Base-by-base conservation (phyloP, 306 rosid species). In the Acmispon strigosus region DNA sequence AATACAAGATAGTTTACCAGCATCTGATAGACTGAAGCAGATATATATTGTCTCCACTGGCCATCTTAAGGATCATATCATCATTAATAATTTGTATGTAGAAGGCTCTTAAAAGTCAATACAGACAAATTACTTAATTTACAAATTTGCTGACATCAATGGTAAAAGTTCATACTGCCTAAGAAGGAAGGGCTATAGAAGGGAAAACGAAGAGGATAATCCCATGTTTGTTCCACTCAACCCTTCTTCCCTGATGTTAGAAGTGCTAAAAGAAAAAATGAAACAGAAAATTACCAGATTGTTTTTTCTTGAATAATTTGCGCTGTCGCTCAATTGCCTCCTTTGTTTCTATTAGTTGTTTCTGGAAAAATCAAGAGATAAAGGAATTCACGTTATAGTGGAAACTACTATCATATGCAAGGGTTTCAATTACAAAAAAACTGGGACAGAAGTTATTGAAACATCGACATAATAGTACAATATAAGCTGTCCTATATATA, bases 261-360 rank as follows among this genome's bases (percentile, higher is more conserved):
- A 51, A 43, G 58, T 24, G 68, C 34, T 64, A 75, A 27, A 56
- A 49, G 16, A 36, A 62, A 67, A 75, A 45, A 5, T 63, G 69
- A 68, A 75, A 48, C 11, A 42, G 18, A 45, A 78, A 6, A 36
- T 74, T 84, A 89, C 99, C 97, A 37, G 88, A 62, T 68, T 87
- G 97, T 70, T 87, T 86, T 86, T 91, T 91, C 90, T 95, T 95
- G 57, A 91, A 81, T n/a, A 70, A 86, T 69, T 95, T 95, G 70
- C 99, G 95, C 70, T 89, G 97, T 61, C 99, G 86, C 69, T 91
- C 97, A 49, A 95, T 81, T 36, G 96, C 92, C 80, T 95, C 99
- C 83, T 86, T 91, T 14, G 90, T 85, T 82, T 95, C 99, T 37
- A 91, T 49, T 45, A 95, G 81, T 81, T 95, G 99, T 76, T 67